A percentile compares a stretch with the other conserved stretches of the same genome.
Conservation (phyloP, 2,329 filamentous ascomycete genomes). For the Ophiostoma ips region DNA sequence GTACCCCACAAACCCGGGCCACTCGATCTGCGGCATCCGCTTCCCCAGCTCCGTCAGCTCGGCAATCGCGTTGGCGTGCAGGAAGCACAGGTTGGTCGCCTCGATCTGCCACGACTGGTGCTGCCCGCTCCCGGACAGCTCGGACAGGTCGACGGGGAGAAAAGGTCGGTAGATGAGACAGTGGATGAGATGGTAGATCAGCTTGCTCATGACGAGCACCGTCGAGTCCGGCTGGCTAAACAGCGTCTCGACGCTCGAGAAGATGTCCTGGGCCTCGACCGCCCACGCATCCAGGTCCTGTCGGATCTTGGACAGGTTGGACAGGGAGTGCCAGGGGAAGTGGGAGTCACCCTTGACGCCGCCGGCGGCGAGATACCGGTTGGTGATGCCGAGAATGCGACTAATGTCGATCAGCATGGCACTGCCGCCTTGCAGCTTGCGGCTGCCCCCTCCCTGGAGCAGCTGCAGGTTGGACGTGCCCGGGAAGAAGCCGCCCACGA, state of each 20-base stretch:
- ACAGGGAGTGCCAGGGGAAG: constrained; percentile 80
- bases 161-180: constrained; percentile 81
- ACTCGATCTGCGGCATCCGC: constrained; percentile 61
- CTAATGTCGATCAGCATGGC: constrained; percentile 77
- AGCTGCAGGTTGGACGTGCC: constrained; percentile 65
- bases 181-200: constrained; percentile 76
- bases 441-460: constrained; percentile 47
- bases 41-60: constrained; percentile 70
- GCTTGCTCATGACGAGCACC: constrained; percentile 66
- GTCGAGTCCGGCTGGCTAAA: constrained; percentile 70
- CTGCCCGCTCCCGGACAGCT: constrained; percentile 65
- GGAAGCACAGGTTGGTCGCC: constrained; percentile 72
- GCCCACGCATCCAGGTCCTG: constrained; percentile 79
- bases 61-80: constrained; percentile 77
- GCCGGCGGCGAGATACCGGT: constrained; percentile 69
- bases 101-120: constrained; percentile 91
- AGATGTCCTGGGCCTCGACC: constrained; percentile 64
- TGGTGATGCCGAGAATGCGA: constrained; percentile 69
- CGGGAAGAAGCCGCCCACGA: constrained; percentile 72
- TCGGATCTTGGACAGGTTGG: constrained; percentile 72
- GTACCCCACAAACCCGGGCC: constrained; percentile 77
- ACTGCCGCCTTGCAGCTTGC: constrained; percentile 59
- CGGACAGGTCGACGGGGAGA: constrained; percentile 68
- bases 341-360: constrained; percentile 82
- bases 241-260: constrained; percentile 58